These are phyloP conservation scores for Eucalyptus globulus DNA, from an alignment of 345 rosid genomes.

Conservation along the genomic window DNA sequence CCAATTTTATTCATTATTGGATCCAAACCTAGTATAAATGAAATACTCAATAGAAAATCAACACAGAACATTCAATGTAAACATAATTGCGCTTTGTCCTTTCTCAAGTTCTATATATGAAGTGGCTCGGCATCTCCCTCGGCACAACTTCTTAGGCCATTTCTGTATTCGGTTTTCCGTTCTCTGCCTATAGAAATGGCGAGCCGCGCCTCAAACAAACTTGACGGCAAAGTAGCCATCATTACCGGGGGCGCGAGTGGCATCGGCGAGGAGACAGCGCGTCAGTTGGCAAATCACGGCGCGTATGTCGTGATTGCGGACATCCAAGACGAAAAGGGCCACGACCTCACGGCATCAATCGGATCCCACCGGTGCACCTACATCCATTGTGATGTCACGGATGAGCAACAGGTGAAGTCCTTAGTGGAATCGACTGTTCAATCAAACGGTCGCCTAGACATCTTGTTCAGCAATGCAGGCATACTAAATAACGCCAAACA, in stretches of 20 bases:
- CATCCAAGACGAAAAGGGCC: constrained; percentile 4
- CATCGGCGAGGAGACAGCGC: constrained; percentile 1
- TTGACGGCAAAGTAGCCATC: constrained; percentile 6
- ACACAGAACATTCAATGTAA: neutral
- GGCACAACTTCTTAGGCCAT: neutral
- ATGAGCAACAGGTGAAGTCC: constrained; percentile 4
- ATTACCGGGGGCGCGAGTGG: constrained; percentile 9
- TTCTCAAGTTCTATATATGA: neutral
- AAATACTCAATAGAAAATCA: neutral
- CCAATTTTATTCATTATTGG: neutral
- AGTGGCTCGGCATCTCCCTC: neutral
- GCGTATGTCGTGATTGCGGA: constrained; percentile 2
- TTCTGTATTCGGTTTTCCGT: neutral
- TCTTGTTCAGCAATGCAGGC: constrained; percentile 27
- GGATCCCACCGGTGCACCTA: neutral
- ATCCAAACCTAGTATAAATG: neutral
- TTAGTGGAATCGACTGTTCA: neutral
- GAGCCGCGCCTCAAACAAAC: neutral
- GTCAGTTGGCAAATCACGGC: neutral
- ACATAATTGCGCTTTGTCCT: neutral
- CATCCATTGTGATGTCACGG: constrained; percentile 10
- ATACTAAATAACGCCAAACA: neutral
- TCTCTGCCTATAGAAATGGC: neutral
- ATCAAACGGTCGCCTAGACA: constrained; percentile 2
- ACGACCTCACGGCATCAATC: neutral